Percentiles rank a stretch among this genome's conserved stretches.
These are phyloP conservation scores for Allium sativum DNA, from an alignment of 106 monocot species.

Conservation along the genomic window DNA sequence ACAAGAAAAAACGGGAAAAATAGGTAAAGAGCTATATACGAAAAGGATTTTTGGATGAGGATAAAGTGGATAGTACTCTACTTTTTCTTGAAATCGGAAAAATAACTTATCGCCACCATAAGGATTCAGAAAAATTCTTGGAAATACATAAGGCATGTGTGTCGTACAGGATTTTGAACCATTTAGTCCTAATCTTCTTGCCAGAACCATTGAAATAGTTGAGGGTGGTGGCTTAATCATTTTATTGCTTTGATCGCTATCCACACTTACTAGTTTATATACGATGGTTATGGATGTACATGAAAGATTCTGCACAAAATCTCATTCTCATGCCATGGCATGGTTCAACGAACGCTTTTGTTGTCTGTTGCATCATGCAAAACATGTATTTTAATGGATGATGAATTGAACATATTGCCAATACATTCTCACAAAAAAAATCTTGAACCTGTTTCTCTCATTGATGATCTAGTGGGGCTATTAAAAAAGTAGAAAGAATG, in stretches of 20 bases:
- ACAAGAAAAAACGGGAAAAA: constrained; percentile 84
- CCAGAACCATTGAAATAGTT: constrained; percentile 97
- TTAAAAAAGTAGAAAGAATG: constrained; percentile 69
- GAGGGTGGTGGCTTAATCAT: constrained; percentile 95
- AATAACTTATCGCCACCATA: constrained; percentile 81
- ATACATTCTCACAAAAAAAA: constrained; percentile 88
- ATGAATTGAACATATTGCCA: constrained; percentile 87
- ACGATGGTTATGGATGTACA: constrained; percentile 99
- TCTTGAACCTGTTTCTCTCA: constrained; percentile 44
- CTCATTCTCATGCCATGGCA: constrained; percentile 57
- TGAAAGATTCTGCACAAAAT: constrained; percentile 92
- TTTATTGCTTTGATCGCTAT: constrained; percentile 73
- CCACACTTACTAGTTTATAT: constrained; percentile 80
- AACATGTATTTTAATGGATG: constrained; percentile 94
- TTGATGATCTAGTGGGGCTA: constrained; percentile 69
- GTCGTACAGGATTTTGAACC: constrained; percentile 99
- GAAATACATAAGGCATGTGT: constrained; percentile 98
- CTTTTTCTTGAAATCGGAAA: constrained; percentile 80
- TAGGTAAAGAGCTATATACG: constrained; percentile 72
- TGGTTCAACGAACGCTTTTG: constrained; percentile 91
- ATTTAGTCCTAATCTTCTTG: constrained; percentile 88
- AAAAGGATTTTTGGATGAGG: constrained; percentile 64
- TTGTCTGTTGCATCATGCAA: constrained; percentile 91
- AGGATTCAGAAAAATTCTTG: constrained; percentile 90
- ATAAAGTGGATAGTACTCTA: constrained; percentile 66